Percentiles rank a stretch among this genome's conserved stretches.
Conservation (phyloP, 768 basidiomycete species). For the Galerina sulciceps region DNA sequence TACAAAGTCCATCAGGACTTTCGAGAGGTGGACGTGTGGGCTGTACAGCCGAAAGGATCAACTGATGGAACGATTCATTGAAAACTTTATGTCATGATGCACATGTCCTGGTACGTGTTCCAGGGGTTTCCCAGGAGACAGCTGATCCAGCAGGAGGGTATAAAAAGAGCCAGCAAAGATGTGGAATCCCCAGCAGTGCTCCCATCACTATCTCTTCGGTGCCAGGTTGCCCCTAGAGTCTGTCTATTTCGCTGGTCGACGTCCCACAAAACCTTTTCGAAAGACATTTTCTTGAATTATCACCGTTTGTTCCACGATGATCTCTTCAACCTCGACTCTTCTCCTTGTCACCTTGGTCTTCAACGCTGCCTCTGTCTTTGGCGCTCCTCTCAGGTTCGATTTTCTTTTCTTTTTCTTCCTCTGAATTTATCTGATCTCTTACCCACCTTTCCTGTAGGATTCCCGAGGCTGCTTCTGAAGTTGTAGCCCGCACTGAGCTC, state of each 20-base stretch:
- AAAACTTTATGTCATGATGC: slow-evolving; percentile 18
- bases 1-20: too few species aligned
- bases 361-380: slow-evolving; percentile 37
- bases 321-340: slow-evolving; percentile 40
- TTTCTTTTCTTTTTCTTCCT: not conserved
- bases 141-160: slow-evolving; percentile 22
- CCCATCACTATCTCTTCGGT: slow-evolving; percentile 44
- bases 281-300: slow-evolving; percentile 28
- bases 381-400: slow-evolving; percentile 45
- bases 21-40: not conserved
- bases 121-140: slow-evolving; percentile 32
- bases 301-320: slow-evolving; percentile 41
- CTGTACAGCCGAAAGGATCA: slow-evolving; percentile 10
- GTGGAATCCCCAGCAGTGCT: slow-evolving; percentile 47
- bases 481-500: slow-evolving; percentile 28
- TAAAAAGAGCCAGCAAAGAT: slow-evolving; percentile 32
- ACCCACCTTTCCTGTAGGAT: slow-evolving; percentile 24
- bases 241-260: slow-evolving; percentile 46
- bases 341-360: slow-evolving; percentile 42
- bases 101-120: slow-evolving; percentile 12
- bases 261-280: slow-evolving; percentile 34
- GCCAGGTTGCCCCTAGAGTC: slow-evolving; percentile 51
- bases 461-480: slow-evolving; percentile 27
- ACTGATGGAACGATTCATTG: not conserved
- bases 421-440: not conserved